Conservation (phyloP, 1,139 yeast genomes). For the Debaryomycetaceae sp. region DNA sequence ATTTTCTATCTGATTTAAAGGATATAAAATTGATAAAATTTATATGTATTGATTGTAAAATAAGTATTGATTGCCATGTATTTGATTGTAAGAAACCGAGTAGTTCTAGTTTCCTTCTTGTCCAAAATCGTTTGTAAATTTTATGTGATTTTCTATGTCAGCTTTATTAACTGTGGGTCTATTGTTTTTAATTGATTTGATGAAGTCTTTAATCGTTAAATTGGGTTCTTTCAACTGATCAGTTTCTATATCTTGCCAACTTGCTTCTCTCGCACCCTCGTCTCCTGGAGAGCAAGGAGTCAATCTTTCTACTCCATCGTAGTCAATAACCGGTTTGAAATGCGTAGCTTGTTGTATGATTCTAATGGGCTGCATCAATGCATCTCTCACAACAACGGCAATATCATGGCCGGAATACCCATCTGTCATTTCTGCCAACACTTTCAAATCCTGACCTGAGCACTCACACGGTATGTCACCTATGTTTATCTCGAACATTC, state of each 20-base stretch:
- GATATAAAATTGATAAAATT: background rate
- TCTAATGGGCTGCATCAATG: slow-evolving; percentile 95
- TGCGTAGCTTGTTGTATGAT: slow-evolving; percentile 96
- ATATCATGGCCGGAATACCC: slow-evolving; percentile 98
- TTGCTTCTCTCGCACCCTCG: slow-evolving; percentile 77
- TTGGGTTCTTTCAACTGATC: slow-evolving; percentile 90
- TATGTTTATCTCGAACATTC: slow-evolving; percentile 92
- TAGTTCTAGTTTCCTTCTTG: slow-evolving; percentile 72
- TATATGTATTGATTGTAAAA: background rate
- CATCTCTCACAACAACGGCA: slow-evolving; percentile 95
- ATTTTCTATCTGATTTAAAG: slow-evolving; percentile 1
- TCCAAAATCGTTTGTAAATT: slow-evolving; percentile 92
- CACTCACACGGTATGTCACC: slow-evolving; percentile 87
- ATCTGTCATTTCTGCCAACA: slow-evolving; percentile 89
- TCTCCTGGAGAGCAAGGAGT: slow-evolving; percentile 99
- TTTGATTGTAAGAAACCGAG: background rate
- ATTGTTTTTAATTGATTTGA: slow-evolving; percentile 86
- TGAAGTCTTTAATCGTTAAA: slow-evolving; percentile 84
- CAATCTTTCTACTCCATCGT: slow-evolving; percentile 43
- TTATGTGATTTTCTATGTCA: slow-evolving; percentile 78
- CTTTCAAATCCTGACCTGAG: slow-evolving; percentile 66
- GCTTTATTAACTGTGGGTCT: slow-evolving; percentile 91
- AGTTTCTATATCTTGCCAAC: slow-evolving; percentile 88
- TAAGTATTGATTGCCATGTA: background rate
- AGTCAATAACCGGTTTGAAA: slow-evolving; percentile 57